phyloP scores from a whole-genome alignment of 2,329 filamentous ascomycete genomes.

The Aspergillus versicolor region DNA sequence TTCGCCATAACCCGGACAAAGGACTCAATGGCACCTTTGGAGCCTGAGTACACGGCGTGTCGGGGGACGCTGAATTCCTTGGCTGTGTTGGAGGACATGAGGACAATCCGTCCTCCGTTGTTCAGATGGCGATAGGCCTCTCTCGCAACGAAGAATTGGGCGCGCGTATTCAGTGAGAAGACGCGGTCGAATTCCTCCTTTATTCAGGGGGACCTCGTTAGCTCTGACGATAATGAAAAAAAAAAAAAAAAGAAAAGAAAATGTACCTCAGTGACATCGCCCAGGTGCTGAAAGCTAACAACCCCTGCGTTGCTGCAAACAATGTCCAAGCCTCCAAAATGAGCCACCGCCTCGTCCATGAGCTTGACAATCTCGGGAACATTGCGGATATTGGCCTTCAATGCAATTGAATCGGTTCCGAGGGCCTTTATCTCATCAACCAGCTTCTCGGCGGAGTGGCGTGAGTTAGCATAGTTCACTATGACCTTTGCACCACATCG shows the following conservation, averaged over 20 bases:
- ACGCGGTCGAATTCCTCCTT: constrained; percentile 48
- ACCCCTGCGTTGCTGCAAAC: constrained; percentile 46
- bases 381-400: constrained; percentile 68
- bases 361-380: constrained; percentile 62
- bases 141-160: constrained; percentile 64
- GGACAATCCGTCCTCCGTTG: constrained; percentile 68
- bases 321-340: constrained; percentile 68
- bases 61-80: constrained; percentile 64
- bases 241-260: no score
- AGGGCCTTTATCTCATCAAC: constrained; percentile 65
- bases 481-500: constrained; percentile 40
- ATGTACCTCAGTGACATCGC: constrained; percentile 31
- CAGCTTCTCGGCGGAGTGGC: constrained; percentile 63
- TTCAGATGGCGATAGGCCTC: constrained; percentile 69
- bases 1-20: constrained; percentile 73
- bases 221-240: not conserved
- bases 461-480: constrained; percentile 56
- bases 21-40: constrained; percentile 74
- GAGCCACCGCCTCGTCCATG: constrained; percentile 61
- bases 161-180: constrained; percentile 62
- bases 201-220: not conserved
- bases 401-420: constrained; percentile 61
- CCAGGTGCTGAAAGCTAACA: constrained; percentile 42
- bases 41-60: constrained; percentile 72
- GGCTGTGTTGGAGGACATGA: constrained; percentile 70